These are phyloP conservation scores for Coelastrella sp. DNA, from an alignment of 139 green algal genomes.

Conservation along the genomic window DNA sequence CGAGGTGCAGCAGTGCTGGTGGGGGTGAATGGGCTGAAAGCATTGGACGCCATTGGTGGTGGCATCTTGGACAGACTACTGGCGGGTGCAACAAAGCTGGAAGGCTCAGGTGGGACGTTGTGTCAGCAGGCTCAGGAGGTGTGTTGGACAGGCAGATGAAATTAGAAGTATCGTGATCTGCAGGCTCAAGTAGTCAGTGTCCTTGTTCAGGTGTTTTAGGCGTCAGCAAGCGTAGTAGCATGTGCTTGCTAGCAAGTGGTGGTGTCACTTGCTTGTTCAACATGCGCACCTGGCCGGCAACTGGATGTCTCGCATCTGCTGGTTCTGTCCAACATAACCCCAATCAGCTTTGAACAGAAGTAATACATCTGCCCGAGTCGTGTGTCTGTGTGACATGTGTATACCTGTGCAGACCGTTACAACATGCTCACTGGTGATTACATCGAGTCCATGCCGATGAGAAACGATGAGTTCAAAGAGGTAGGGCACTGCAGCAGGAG, in stretches of 20 bases:
- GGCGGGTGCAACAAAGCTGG: conserved; percentile 33
- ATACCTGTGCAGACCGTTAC: conserved; percentile 27
- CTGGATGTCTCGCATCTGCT: too few species aligned
- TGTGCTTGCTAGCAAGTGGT: too few species aligned
- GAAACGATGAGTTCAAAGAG: conserved; percentile 38
- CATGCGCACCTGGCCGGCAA: too few species aligned
- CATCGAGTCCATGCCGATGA: not conserved
- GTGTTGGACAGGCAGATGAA: too few species aligned
- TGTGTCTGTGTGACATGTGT: not conserved
- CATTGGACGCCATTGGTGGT: conserved; percentile 21
- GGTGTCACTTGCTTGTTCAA: too few species aligned
- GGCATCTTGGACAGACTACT: conserved; percentile 1
- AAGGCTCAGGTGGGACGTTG: conserved; percentile 18
- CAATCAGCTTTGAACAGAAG: too few species aligned
- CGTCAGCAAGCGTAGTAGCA: too few species aligned
- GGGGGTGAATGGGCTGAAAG: conserved; percentile 37
- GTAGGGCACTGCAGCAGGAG: too few species aligned
- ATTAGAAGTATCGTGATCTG: not conserved
- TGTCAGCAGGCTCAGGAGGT: not conserved
- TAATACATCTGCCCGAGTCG: too few species aligned
- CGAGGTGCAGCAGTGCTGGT: conserved; percentile 28
- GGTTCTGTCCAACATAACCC: not conserved
- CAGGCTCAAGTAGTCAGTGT: too few species aligned
- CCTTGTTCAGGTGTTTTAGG: too few species aligned
- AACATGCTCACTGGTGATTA: conserved; percentile 30